Evolutionary conservation across 148 eudicot species (phyloP), one percentile per base, ranked within the genome.

Genomic region (Spergularia bocconei): DNA sequence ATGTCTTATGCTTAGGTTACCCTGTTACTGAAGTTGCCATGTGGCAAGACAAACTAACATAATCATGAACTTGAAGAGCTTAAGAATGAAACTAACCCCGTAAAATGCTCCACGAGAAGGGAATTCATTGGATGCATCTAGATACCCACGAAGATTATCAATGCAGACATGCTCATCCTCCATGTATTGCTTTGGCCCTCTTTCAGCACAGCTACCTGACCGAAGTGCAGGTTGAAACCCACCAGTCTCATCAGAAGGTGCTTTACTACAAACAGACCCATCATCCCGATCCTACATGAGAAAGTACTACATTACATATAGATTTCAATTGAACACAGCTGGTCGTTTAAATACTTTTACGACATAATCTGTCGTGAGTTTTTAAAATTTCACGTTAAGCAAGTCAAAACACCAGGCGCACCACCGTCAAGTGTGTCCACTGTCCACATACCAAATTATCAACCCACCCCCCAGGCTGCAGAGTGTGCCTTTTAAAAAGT

Each of bases 141-240:
- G 79, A 82, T 89, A 79, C 44, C 82, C 87, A 39, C 70, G 73
- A 70, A 93, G 87, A 84, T 89, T 78, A 73, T 93, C 92, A 67
- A 93, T 83, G 79, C 98, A 91, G 48, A 93, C 75, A 79, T 89
- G 92, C 72, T 87, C 93, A 79, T 93, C 98, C 77, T 93, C 98
- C 98, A 93, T 93, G 77, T 81, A 89, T 53, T 72, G 91, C 82
- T 89, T 93, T 51, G 93, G 93, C 63, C 98, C 98, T 83, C 79
- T 89, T 81, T 93, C 98, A 73, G 93, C 89, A 74, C 96, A 93
- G 84, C 93, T 91, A 79, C 98, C 98, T 55, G 96, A 93, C 29
- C 96, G 86, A 76, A 86, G 83, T 53, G 85, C 80, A 16, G 98
- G 98, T 54, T 80, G 38, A 74, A 82, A 86, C 12, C 67, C 85